Evolutionary conservation across 768 basidiomycete genomes (phyloP).

Genomic region (Amanita jacksonii): DNA sequence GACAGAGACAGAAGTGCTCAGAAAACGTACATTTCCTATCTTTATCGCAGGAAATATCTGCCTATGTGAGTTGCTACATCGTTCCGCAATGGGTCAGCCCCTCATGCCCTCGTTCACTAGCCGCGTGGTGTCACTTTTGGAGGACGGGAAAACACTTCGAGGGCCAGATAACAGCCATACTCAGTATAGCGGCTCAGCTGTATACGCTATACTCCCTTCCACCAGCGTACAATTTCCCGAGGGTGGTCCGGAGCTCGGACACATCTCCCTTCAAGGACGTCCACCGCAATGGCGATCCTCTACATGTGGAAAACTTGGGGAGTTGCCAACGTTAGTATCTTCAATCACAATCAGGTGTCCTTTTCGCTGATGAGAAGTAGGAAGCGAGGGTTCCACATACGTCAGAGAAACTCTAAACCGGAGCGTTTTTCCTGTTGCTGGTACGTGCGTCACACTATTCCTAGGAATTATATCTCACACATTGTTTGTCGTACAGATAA

Average conservation of each 20-base stretch:
- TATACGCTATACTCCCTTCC: conserved; percentile 24
- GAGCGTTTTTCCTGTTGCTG: conserved; percentile 21
- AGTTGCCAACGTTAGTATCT: conserved; percentile 18
- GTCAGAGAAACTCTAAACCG: conserved; percentile 18
- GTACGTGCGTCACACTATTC: too few species aligned
- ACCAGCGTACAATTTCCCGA: conserved; percentile 11
- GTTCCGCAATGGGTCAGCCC: too few species aligned
- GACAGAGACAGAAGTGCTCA: too few species aligned
- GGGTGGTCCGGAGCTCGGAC: conserved; percentile 21
- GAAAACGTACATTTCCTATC: conserved; percentile 17
- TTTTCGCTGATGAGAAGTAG: conserved; percentile 11
- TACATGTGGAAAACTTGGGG: conserved; percentile 24
- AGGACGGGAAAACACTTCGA: conserved; percentile 11
- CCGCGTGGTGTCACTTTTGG: conserved; percentile 17
- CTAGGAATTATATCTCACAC: too few species aligned
- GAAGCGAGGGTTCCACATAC: conserved; percentile 13
- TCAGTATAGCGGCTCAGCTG: conserved; percentile 27
- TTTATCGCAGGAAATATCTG: conserved; percentile 15
- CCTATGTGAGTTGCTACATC: conserved; percentile 12
- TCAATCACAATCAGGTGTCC: neutral
- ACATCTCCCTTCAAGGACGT: conserved; percentile 33
- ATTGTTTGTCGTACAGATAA: too few species aligned
- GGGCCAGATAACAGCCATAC: conserved; percentile 14
- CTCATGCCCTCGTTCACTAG: conserved; percentile 12
- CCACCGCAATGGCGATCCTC: conserved; percentile 27